Percentiles rank a stretch among this genome's conserved stretches.
phyloP scores from a whole-genome alignment of 352 stramenopile species.

The Globisporangium recalcitrans region DNA sequence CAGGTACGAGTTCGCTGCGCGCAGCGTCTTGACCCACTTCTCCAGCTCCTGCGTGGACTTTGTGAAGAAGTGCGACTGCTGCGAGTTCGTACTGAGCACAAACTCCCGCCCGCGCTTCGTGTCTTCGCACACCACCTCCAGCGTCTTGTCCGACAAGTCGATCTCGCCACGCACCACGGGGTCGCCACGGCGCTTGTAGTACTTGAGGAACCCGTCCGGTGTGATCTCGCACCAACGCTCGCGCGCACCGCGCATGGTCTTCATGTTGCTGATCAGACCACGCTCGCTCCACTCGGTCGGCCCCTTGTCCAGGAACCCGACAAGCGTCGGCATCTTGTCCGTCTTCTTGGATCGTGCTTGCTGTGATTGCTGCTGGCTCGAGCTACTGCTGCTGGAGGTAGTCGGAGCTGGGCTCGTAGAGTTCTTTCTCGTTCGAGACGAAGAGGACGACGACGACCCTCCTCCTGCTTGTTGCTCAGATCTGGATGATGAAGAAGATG shows the following conservation, averaged over 20 bases:
- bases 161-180: conserved; percentile 79
- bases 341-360: conserved; percentile 27
- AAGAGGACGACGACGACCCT: conserved; percentile 7
- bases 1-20: conserved; percentile 60
- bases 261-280: conserved; percentile 78
- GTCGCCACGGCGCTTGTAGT: conserved; percentile 85
- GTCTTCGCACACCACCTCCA: conserved; percentile 82
- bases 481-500: conserved; percentile 6
- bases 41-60: conserved; percentile 63
- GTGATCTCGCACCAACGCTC: conserved; percentile 85
- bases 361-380: conserved; percentile 13
- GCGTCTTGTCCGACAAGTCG: conserved; percentile 65
- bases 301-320: conserved; percentile 79
- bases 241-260: conserved; percentile 77
- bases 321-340: conserved; percentile 69
- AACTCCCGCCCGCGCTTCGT: conserved; percentile 72
- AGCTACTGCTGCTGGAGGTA: conserved; percentile 18
- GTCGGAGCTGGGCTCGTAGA: conserved; percentile 9
- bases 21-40: conserved; percentile 76
- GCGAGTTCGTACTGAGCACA: conserved; percentile 70
- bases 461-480: conserved; percentile 4
- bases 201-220: conserved; percentile 63
- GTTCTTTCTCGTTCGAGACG: conserved; percentile 9
- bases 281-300: conserved; percentile 81
- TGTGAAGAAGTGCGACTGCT: conserved; percentile 86